Conservation (phyloP, 163 green algal genomes). For the Prototheca wickerhamii region DNA sequence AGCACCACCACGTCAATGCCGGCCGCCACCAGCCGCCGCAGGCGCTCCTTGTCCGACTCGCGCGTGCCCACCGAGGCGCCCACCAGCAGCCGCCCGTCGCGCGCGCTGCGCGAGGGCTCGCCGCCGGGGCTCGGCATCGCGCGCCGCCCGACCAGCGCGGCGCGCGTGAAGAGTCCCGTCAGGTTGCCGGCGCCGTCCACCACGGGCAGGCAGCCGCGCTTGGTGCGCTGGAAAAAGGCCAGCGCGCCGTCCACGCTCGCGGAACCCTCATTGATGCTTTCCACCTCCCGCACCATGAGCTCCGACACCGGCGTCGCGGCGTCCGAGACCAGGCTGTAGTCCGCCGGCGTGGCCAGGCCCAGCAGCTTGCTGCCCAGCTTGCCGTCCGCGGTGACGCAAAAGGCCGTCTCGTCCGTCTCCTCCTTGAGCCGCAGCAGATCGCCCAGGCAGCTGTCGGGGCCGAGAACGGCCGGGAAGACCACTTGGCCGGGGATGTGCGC, state of each 20-base stretch:
- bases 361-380: conserved; percentile 67
- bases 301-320: conserved; percentile 46
- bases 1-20: conserved; percentile 85
- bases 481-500: conserved; percentile 37
- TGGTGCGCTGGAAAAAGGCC: conserved; percentile 47
- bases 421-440: conserved; percentile 55
- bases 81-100: conserved; percentile 61
- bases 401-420: conserved; percentile 45
- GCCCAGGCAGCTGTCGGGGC: conserved; percentile 38
- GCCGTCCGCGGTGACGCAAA: conserved; percentile 77
- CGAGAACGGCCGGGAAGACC: conserved; percentile 41
- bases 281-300: conserved; percentile 61
- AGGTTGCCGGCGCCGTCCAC: conserved; percentile 25
- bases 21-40: conserved; percentile 37
- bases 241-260: conserved; percentile 29
- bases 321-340: conserved; percentile 77
- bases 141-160: background rate
- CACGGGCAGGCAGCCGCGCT: conserved; percentile 68
- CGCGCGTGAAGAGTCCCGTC: conserved; percentile 45
- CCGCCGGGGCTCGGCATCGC: background rate
- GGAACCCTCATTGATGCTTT: too few relatives aligned
- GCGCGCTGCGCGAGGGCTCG: background rate
- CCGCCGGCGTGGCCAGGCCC: conserved; percentile 68
- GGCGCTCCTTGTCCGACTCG: conserved; percentile 60
- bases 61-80: conserved; percentile 85